Evolutionary conservation across 495 filamentous ascomycete genomes (phyloP).

Genomic region (Lasiosphaeria ovina): DNA sequence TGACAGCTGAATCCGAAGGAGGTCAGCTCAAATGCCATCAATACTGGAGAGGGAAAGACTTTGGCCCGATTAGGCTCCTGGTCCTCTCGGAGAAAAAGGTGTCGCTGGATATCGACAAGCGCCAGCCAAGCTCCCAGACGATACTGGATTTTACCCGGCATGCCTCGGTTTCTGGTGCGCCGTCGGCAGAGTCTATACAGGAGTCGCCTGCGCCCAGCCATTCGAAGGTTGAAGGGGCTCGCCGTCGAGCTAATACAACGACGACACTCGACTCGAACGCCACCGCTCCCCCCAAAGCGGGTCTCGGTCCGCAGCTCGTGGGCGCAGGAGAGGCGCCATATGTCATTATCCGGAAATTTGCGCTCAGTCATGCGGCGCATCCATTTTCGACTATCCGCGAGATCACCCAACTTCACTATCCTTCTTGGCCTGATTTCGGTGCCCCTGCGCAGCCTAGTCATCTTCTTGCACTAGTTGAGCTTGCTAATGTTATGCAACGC

Average conservation of each 20-base stretch:
- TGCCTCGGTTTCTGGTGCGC: slow-evolving; percentile 23
- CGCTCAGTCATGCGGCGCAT: slow-evolving; percentile 68
- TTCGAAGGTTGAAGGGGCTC: slow-evolving; percentile 24
- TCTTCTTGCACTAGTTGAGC: slow-evolving; percentile 80
- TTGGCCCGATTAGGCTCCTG: slow-evolving; percentile 76
- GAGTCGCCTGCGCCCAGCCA: slow-evolving; percentile 6
- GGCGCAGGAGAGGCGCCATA: slow-evolving; percentile 57
- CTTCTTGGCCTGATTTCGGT: slow-evolving; percentile 94
- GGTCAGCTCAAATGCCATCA: slow-evolving; percentile 93
- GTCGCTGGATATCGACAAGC: slow-evolving; percentile 64
- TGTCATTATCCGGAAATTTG: slow-evolving; percentile 84
- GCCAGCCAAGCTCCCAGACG: slow-evolving; percentile 29
- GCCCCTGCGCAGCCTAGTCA: slow-evolving; percentile 86
- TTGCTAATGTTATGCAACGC: slow-evolving; percentile 65
- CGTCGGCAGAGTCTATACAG: slow-evolving; percentile 7
- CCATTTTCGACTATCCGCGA: slow-evolving; percentile 88
- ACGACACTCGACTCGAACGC: slow-evolving; percentile 26
- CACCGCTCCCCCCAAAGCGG: slow-evolving; percentile 27
- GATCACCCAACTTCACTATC: slow-evolving; percentile 92
- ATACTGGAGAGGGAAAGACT: slow-evolving; percentile 81
- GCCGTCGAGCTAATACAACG: slow-evolving; percentile 46
- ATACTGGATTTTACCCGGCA: slow-evolving; percentile 22
- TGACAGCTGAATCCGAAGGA: slow-evolving; percentile 93
- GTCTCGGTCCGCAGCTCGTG: slow-evolving; percentile 18
- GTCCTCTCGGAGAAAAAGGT: slow-evolving; percentile 76